Base-by-base conservation (phyloP, 768 basidiomycete genomes). In the Boletus bicolor region DNA sequence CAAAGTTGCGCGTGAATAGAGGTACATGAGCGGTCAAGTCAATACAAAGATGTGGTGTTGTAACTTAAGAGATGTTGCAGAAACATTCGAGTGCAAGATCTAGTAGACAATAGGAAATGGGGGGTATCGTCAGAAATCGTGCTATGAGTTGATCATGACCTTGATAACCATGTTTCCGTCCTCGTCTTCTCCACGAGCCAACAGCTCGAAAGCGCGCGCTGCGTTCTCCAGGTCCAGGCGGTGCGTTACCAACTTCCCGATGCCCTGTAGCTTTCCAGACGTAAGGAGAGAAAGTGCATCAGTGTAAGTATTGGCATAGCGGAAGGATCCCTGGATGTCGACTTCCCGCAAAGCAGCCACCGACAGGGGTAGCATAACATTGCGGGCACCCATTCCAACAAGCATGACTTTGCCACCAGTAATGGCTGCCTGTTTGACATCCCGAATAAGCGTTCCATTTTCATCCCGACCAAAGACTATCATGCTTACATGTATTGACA, bases 341-440 rank as follows among this genome's bases (percentile, higher is more conserved):
- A 98, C 91, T 73, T 97, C 95, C 49, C 95, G 86, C 54, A 86
- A 72, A 15, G 91, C 87, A 39, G 93, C 90, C 30, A 82, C 79
- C 42, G 88, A 87, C 54, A 94, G 79, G n/a, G 96, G 96, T 51
- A 97, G 78, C 59, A 81, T 77, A 54, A 87, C 82, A 64, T 86
- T 88, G 55, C 87, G 82, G 15, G 92, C 84, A 62, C 96, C 96
- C 96, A 98, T 98, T 21, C 96, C 96, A 60, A 98, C 84, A 64
- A 93, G 89, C 80, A 93, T 86, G 53, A 97, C 91, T 68, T 89
- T 92, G 48, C 92, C 91, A 49, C 94, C 95, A 17, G 89, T 78
- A 49, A 80, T 77, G 15, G 94, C 92, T 64, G 86, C 83, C 92
- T 93, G 70, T 51, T 54, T 35, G 50, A 51, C 32, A 49, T 37